Evolutionary conservation across 208 protist species (phyloP).

Genomic region (Herpetomonas tarakana): DNA sequence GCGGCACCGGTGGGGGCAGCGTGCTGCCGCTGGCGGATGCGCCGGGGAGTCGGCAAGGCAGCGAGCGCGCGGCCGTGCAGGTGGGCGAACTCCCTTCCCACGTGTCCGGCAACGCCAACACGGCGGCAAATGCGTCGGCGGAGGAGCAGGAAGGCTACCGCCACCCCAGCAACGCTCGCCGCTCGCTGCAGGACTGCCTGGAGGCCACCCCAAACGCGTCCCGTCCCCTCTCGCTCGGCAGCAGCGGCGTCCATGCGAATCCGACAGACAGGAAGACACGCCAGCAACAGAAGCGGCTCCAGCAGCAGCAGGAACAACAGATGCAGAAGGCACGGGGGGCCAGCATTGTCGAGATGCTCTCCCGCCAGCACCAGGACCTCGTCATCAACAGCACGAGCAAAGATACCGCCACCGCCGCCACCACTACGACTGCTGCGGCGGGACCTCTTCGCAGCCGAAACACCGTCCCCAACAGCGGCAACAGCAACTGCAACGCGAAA

Average conservation of each 20-base stretch:
- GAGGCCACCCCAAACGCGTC: background rate
- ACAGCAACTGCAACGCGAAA: slow-evolving; percentile 11
- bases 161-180: background rate
- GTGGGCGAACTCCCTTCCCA: too few species aligned
- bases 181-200: background rate
- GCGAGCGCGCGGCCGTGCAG: too few species aligned
- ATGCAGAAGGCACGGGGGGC: background rate
- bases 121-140: too few species aligned
- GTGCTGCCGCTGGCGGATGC: background rate
- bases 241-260: background rate
- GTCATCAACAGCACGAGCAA: background rate
- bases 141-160: background rate
- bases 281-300: slow-evolving; percentile 1
- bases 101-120: background rate
- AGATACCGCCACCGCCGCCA: background rate
- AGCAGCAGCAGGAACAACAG: background rate
- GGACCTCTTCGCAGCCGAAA: too few species aligned
- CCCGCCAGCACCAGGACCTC: background rate
- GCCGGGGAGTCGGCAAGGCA: background rate
- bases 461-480: background rate
- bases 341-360: slow-evolving; percentile 3
- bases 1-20: background rate
- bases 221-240: background rate
- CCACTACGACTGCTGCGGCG: background rate
- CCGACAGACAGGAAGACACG: background rate